phyloP scores from a whole-genome alignment of 768 basidiomycete species.

The Tephrocybe sp. region DNA sequence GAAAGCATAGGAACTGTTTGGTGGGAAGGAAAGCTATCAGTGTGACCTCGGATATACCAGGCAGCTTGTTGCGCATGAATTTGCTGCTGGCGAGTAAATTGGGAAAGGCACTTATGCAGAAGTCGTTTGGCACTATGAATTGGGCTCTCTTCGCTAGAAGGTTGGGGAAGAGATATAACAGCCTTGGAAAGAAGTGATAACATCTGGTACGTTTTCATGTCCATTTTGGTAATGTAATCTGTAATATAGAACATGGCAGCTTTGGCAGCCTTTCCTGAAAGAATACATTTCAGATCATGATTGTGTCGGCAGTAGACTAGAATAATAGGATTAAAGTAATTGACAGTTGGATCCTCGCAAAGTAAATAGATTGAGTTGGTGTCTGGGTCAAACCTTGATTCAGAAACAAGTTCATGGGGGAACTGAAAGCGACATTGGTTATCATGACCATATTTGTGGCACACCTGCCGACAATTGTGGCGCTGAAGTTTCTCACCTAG shows the following conservation, averaged over 20 bases:
- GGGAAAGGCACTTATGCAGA: slow-evolving; percentile 29
- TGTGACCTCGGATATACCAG: slow-evolving; percentile 26
- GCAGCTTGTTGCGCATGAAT: too few species aligned
- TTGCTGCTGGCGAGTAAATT: slow-evolving; percentile 23
- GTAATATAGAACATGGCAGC: slow-evolving; percentile 36
- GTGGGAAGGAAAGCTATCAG: slow-evolving; percentile 27
- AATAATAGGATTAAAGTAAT: slow-evolving; percentile 31
- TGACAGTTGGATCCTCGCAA: slow-evolving; percentile 26
- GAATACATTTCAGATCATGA: slow-evolving; percentile 31
- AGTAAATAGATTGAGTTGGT: slow-evolving; percentile 28
- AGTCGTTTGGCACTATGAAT: slow-evolving; percentile 17
- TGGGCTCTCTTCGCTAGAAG: background rate
- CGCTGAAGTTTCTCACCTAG: background rate
- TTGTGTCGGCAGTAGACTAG: slow-evolving; percentile 32
- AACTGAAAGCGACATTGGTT: slow-evolving; percentile 28
- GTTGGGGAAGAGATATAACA: slow-evolving; percentile 8
- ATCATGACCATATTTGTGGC: slow-evolving; percentile 29
- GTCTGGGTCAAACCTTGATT: slow-evolving; percentile 26
- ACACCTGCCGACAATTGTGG: slow-evolving; percentile 6
- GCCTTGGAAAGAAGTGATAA: slow-evolving; percentile 23
- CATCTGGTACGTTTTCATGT: slow-evolving; percentile 25
- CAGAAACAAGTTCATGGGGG: slow-evolving; percentile 29
- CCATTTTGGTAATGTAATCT: slow-evolving; percentile 34
- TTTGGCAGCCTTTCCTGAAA: too few species aligned
- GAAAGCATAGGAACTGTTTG: slow-evolving; percentile 25